Evolutionary conservation across 2,329 filamentous ascomycete species (phyloP), one percentile per base, ranked within the genome.

Genomic region (Exutisphaerella laricina): DNA sequence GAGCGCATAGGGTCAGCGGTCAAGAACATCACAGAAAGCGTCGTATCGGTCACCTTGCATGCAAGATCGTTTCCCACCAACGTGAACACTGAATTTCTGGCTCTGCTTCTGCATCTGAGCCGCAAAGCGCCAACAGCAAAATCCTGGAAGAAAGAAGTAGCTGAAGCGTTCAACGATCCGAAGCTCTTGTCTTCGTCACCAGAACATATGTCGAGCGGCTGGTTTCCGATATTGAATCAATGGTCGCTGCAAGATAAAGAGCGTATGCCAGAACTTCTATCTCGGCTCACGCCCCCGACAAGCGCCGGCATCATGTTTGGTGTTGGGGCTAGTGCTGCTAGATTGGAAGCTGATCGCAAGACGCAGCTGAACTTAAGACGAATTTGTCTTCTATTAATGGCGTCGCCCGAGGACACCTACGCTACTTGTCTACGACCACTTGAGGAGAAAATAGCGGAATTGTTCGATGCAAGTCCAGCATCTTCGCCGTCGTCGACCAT

Each of bases 231-330:
- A 10, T 67, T 98, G 16, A 82, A 80, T 28, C 88, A 95, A 61
- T 95, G 89, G 85, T 77, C 80, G 3, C 69, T 89, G 10, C 79
- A 79, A 12, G 92, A 98, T 64, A 96, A 94, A 66, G 89, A 96
- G 42, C 80, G 85, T 34, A 77, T 98, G 67, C 72, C 82, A 0
- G 92, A 98, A 49, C 71, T 96, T 3, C 67, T 97, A 6, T 73
- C 78, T 26, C 83, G 88, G 14, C 77, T 98, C 49, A 82, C 82
- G 4, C 78, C 89, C 3, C 92, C 92, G 4, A 88, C 89, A 1
- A 90, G 89, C 10, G 92, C 94, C 0, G 92, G 92, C 6, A 94
- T 98, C 55, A 90, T 98, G 62, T 98, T 98, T 59, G 92, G 92
- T n/a, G 92, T 98, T 0, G 94, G 94, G 8, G 92, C 92, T 5